Percentiles rank a stretch among this genome's conserved stretches.
Conservation (phyloP, 306 rosid species). For the Gynostemma pentaphyllum region DNA sequence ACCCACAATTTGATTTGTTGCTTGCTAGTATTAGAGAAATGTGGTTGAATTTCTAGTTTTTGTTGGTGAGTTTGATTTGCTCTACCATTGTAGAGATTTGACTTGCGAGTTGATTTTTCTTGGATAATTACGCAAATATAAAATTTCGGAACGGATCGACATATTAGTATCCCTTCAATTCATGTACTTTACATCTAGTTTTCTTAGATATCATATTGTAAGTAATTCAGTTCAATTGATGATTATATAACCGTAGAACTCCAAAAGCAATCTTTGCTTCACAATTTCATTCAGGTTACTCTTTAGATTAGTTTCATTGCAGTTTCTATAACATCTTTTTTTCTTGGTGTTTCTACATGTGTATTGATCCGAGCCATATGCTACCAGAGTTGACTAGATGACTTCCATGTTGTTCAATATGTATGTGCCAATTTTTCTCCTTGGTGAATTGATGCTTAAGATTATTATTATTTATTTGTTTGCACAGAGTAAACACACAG, state of each 20-base stretch:
- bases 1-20: neutral
- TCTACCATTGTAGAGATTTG: neutral
- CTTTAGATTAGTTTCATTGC: neutral
- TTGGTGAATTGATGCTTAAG: neutral
- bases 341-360: neutral
- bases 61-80: neutral
- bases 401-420: neutral
- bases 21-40: neutral
- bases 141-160: neutral
- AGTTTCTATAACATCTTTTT: neutral
- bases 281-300: neutral
- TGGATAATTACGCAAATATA: too few relatives aligned
- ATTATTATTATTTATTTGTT: slow-evolving; percentile 4
- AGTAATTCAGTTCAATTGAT: neutral
- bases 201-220: slow-evolving; percentile 1
- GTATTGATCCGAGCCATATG: too few relatives aligned
- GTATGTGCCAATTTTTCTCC: neutral
- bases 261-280: neutral
- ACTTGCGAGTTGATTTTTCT: neutral
- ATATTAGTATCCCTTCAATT: neutral
- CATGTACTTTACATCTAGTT: neutral
- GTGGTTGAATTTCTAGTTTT: neutral
- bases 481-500: slow-evolving; percentile 12
- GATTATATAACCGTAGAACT: neutral
- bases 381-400: neutral